These are phyloP conservation scores for Botrytis medusae DNA, from an alignment of 2,329 filamentous ascomycete genomes.

Conservation along the genomic window DNA sequence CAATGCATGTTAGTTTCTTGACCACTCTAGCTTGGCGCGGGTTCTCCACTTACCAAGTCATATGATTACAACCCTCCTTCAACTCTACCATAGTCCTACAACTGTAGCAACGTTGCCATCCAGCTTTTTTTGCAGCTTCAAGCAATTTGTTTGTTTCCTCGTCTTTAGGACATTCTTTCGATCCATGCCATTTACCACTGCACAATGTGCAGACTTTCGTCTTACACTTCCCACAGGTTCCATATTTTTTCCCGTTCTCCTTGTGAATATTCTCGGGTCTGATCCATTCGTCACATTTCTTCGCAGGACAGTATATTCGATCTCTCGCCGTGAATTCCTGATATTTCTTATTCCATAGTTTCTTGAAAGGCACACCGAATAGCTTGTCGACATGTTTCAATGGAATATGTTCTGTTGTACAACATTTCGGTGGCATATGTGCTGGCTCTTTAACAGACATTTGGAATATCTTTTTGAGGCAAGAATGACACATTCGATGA, in stretches of 20 bases:
- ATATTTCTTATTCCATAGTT: conserved; percentile 77
- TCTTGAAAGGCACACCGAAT: conserved; percentile 74
- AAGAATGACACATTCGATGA: conserved; percentile 78
- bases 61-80: conserved; percentile 83
- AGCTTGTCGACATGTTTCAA: conserved; percentile 73
- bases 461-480: conserved; percentile 72
- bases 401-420: conserved; percentile 69
- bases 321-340: conserved; percentile 72
- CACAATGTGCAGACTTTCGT: conserved; percentile 74
- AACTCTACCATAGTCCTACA: conserved; percentile 75
- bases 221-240: conserved; percentile 68
- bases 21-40: background rate
- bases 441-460: conserved; percentile 74
- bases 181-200: conserved; percentile 71
- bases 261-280: conserved; percentile 66
- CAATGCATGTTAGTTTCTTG: conserved; percentile 28
- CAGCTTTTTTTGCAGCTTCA: conserved; percentile 62
- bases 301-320: conserved; percentile 73
- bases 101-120: conserved; percentile 74
- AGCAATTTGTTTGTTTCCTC: conserved; percentile 64
- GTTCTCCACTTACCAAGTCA: conserved; percentile 70
- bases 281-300: conserved; percentile 77
- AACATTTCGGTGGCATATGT: conserved; percentile 85
- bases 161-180: conserved; percentile 68
- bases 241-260: conserved; percentile 62